Evolutionary conservation across 108 stramenopile genomes (phyloP), one percentile per base, ranked within the genome.

Genomic region (Skeletonema potamos): DNA sequence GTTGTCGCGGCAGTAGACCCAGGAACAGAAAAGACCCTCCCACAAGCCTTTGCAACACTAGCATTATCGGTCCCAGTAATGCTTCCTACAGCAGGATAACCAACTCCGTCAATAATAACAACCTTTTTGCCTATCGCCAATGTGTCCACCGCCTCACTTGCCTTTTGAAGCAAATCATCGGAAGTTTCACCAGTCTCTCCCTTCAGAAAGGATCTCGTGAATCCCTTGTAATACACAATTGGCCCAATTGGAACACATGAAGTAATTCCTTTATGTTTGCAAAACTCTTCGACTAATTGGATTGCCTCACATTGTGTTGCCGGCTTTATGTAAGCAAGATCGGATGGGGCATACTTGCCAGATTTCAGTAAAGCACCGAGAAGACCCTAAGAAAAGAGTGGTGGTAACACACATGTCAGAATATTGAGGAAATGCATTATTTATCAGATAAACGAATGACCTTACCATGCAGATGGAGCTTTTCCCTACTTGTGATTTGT

Each of bases 301-400:
- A 85, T 83, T 58, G 77, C 81, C 74, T 99, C 98, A 70, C 92
- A 91, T 81, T 99, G 98, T 15, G 98, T 99, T 20, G 96, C 96
- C 4, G 98, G 98, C 79, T 99, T 99, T 70, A 99, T 99, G 82
- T 99, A 99, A 18, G 96, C 97, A 46, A 99, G 64, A 13, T 85
- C 76, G 26, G 69, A 39, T 18, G 95, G 76, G 3, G 62, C 22
- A 68, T 87, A 93, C 3, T 72, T 62, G 62, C 82, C 84, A 74
- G 75, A 64, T 36, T 74, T 62, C 30, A 73, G 69, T 58, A 81
- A 22, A 11, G 80, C 54, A 13, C 80, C 80, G 13, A 81, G 62
- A n/a, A 81, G 61, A 24, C 80, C 77, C 54, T 41, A 15, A n/a
- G 6, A 32, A 32, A 0, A 32, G 30, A 6, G 39, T 41, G 15